A percentile compares a stretch with the other conserved stretches of the same genome.
Conservation (phyloP, 1,284 basidiomycete species). For the Papiliotrema flavescens region DNA sequence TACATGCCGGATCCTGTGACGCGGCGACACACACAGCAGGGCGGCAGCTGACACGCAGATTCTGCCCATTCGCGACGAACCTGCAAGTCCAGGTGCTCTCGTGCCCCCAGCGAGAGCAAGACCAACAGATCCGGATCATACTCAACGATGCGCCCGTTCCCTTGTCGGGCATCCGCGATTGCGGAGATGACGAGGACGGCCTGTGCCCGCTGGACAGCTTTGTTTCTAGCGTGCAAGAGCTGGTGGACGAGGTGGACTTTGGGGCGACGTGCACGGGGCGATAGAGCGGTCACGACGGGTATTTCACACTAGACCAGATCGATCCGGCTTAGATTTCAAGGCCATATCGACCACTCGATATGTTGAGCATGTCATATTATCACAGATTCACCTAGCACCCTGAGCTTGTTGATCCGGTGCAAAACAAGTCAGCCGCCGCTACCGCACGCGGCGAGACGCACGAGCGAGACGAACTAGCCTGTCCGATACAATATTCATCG, state of each 20-base stretch:
- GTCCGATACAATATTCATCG: too few species aligned
- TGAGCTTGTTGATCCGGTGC: too few species aligned
- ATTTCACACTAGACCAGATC: too few species aligned
- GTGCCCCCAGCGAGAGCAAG: slow-evolving; percentile 32
- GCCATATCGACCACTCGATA: too few species aligned
- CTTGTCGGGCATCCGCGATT: slow-evolving; percentile 59
- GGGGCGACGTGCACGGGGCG: slow-evolving; percentile 30
- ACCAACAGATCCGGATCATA: slow-evolving; percentile 51
- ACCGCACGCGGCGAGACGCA: too few species aligned
- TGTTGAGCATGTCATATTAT: too few species aligned
- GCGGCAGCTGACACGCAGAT: slow-evolving; percentile 13
- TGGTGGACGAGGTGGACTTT: slow-evolving; percentile 52
- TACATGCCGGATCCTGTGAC: background rate
- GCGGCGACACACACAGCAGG: too few species aligned
- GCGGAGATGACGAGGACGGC: slow-evolving; percentile 55
- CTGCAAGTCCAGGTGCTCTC: slow-evolving; percentile 62
- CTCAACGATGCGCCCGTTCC: slow-evolving; percentile 62
- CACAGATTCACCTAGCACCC: too few species aligned
- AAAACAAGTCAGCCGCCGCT: too few species aligned
- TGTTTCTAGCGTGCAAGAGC: slow-evolving; percentile 53
- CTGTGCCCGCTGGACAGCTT: slow-evolving; percentile 59
- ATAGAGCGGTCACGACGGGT: background rate
- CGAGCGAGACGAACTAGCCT: too few species aligned
- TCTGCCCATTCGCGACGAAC: slow-evolving; percentile 56
- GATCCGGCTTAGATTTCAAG: too few species aligned